A percentile compares a stretch with the other conserved stretches of the same genome.
phyloP scores from a whole-genome alignment of 495 filamentous ascomycete species.

The Penicillium turbatum region DNA sequence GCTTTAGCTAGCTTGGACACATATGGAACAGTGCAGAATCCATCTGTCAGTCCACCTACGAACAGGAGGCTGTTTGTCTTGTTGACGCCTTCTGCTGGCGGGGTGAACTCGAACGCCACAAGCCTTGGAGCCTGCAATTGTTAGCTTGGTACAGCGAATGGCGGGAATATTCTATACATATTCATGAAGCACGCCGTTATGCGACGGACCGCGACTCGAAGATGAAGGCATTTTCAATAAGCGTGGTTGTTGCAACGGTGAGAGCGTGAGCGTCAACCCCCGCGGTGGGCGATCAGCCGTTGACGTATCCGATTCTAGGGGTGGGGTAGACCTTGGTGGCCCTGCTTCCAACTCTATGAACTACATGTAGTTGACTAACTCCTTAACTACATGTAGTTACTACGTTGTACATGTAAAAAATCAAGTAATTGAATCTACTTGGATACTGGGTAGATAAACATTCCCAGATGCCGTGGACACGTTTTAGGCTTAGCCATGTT shows the following conservation, averaged over 20 bases:
- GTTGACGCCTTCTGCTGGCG: conserved; percentile 22
- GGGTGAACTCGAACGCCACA: conserved; percentile 55
- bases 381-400: no score
- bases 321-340: background rate
- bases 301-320: conserved; percentile 5
- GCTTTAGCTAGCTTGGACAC: conserved; percentile 47
- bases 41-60: conserved; percentile 79
- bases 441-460: no score
- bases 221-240: conserved; percentile 10
- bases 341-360: no score
- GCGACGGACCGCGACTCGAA: conserved; percentile 14
- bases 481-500: background rate
- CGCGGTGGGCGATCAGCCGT: conserved; percentile 5
- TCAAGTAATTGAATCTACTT: no score
- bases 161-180: conserved; percentile 27
- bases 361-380: no score
- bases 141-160: conserved; percentile 5
- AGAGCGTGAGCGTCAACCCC: background rate
- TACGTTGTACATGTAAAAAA: no score
- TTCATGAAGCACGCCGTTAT: conserved; percentile 37
- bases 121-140: conserved; percentile 47
- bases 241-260: conserved; percentile 1
- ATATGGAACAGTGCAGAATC: conserved; percentile 65
- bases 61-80: conserved; percentile 71
- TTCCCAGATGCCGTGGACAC: no score